phyloP scores from a whole-genome alignment of 2,329 filamentous ascomycete genomes.

The Xylaria arbuscula region DNA sequence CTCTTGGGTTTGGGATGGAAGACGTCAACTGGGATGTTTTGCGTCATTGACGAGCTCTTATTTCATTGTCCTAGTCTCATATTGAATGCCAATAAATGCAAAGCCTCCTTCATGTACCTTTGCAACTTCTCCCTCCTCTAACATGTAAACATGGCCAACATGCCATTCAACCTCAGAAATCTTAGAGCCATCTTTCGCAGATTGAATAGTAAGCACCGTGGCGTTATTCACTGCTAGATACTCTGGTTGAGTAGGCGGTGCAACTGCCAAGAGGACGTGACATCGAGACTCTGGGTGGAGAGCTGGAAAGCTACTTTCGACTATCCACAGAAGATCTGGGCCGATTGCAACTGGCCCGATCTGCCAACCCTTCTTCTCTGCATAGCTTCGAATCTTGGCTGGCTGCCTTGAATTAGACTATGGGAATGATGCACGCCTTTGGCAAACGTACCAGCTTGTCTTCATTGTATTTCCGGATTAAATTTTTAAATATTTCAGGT shows the following conservation, averaged over 20 bases:
- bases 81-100: slow-evolving; percentile 3
- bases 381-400: not conserved
- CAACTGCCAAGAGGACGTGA: not conserved
- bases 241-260: not conserved
- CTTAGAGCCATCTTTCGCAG: not conserved
- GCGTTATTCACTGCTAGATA: slow-evolving; percentile 1
- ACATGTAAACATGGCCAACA: not conserved
- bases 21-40: not conserved
- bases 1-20: not conserved
- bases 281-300: not conserved
- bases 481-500: slow-evolving; percentile 6
- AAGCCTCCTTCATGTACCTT: not conserved
- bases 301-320: not conserved
- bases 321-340: not conserved
- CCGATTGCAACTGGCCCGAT: not conserved
- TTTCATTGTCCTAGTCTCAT: not conserved
- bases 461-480: not conserved
- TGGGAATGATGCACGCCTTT: not conserved
- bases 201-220: not conserved
- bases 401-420: not conserved
- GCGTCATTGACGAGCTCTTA: not conserved
- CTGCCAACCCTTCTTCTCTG: not conserved
- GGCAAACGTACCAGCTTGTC: not conserved
- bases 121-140: not conserved
- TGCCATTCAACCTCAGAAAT: slow-evolving; percentile 1